These are phyloP conservation scores for Pythium sp. DNA, from an alignment of 352 stramenopile genomes.

Conservation along the genomic window DNA sequence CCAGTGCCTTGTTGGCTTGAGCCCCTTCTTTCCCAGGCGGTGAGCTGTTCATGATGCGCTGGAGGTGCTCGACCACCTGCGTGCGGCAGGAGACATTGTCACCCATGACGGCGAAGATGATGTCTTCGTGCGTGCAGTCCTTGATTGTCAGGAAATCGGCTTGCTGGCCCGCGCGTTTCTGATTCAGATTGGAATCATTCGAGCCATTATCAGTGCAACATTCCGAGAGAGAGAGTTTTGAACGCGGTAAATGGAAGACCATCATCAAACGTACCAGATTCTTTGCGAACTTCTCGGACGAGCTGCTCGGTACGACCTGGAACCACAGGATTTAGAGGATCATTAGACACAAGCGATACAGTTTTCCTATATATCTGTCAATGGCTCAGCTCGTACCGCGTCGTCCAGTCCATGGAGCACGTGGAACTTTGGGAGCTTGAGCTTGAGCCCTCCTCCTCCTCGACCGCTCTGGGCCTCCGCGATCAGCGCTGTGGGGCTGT, in stretches of 20 bases:
- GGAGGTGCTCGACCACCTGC: constrained; percentile 37
- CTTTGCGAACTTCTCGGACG: constrained; percentile 49
- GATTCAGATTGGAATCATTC: not conserved
- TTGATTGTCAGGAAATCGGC: constrained; percentile 41
- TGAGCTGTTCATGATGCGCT: constrained; percentile 31
- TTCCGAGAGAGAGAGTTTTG: not conserved
- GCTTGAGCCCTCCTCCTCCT: constrained; percentile 26
- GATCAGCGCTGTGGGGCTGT: constrained; percentile 48
- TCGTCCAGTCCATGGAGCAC: constrained; percentile 62
- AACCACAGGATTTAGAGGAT: not conserved
- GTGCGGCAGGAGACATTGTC: constrained; percentile 44
- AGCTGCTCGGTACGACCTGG: constrained; percentile 54
- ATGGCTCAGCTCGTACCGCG: constrained; percentile 17
- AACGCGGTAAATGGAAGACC: not conserved
- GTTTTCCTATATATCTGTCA: not conserved
- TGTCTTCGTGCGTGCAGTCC: constrained; percentile 61
- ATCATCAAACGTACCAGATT: constrained; percentile 35
- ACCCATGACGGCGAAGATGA: constrained; percentile 71
- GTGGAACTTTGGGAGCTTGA: constrained; percentile 45
- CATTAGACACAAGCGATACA: not conserved
- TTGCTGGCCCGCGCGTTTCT: constrained; percentile 41
- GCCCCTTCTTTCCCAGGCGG: not conserved
- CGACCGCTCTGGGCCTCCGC: constrained; percentile 11
- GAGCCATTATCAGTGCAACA: not conserved
- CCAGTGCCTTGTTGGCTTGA: not conserved